A percentile compares a stretch with the other conserved stretches of the same genome.
Evolutionary conservation across 2,329 filamentous ascomycete genomes (phyloP).

Genomic region (Penicillium occitanis): DNA sequence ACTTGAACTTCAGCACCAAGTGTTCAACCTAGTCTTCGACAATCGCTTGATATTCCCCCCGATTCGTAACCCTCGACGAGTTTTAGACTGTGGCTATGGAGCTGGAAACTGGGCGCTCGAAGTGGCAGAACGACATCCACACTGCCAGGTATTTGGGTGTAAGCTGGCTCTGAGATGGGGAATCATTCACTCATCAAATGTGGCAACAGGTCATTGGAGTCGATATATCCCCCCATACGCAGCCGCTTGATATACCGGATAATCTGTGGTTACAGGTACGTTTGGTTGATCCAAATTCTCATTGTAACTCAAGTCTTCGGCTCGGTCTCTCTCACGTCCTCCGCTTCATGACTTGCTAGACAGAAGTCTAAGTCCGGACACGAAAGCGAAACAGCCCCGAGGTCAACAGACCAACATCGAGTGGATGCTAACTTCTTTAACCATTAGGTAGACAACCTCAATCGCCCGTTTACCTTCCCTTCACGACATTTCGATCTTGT

Average conservation of each 20-base stretch:
- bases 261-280: slow-evolving; percentile 67
- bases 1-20: slow-evolving; percentile 61
- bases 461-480: slow-evolving; percentile 66
- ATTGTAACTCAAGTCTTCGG: background rate
- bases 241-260: slow-evolving; percentile 61
- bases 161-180: slow-evolving; percentile 15
- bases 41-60: slow-evolving; percentile 69
- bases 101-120: slow-evolving; percentile 69
- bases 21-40: slow-evolving; percentile 66
- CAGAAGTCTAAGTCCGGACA: background rate
- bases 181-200: slow-evolving; percentile 17
- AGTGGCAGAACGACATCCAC: slow-evolving; percentile 63
- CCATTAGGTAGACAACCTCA: slow-evolving; percentile 65
- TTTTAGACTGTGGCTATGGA: slow-evolving; percentile 73
- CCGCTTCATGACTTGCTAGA: background rate
- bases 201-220: slow-evolving; percentile 63
- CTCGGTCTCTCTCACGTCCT: background rate
- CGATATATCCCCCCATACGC: slow-evolving; percentile 70
- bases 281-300: background rate
- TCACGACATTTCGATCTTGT: slow-evolving; percentile 76
- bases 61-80: slow-evolving; percentile 55
- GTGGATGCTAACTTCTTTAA: background rate
- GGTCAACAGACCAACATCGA: background rate
- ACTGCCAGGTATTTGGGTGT: slow-evolving; percentile 58
- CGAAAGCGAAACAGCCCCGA: background rate